phyloP scores from a whole-genome alignment of 352 stramenopile genomes.

The Phytophthora tentaculata region DNA sequence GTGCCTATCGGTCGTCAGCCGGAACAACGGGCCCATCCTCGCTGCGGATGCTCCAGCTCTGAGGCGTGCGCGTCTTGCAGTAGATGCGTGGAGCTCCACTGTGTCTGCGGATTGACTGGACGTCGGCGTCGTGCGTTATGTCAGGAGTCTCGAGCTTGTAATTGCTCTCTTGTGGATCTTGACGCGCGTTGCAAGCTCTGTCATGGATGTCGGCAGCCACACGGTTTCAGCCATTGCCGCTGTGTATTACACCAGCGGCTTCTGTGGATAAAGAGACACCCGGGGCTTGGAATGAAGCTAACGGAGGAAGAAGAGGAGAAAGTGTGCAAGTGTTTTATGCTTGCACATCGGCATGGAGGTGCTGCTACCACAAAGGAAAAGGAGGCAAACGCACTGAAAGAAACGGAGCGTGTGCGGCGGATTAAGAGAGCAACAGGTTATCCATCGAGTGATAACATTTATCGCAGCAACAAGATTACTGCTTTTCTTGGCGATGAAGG shows the following conservation, averaged over 20 bases:
- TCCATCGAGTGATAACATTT: constrained; percentile 52
- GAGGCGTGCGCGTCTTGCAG: constrained; percentile 61
- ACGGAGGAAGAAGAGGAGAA: constrained; percentile 22
- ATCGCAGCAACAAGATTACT: constrained; percentile 43
- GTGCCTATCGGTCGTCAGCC: constrained; percentile 29
- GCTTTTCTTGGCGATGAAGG: constrained; percentile 31
- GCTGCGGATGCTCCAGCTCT: constrained; percentile 53
- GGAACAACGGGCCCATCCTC: constrained; percentile 26
- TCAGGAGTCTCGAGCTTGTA: constrained; percentile 70
- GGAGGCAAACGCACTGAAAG: constrained; percentile 26
- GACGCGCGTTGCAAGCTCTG: constrained; percentile 55
- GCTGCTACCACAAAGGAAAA: constrained; percentile 28
- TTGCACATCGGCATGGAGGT: constrained; percentile 31
- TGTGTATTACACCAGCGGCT: constrained; percentile 59
- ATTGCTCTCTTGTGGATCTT: constrained; percentile 44
- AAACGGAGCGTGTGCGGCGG: constrained; percentile 38
- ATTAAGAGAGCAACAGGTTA: constrained; percentile 46
- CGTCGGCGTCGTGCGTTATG: constrained; percentile 41
- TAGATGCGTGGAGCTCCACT: constrained; percentile 70
- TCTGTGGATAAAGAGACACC: constrained; percentile 31
- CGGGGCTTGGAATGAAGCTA: constrained; percentile 20
- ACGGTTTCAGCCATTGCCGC: constrained; percentile 58
- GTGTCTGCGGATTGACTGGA: constrained; percentile 45
- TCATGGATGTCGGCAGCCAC: constrained; percentile 54
- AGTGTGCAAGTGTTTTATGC: constrained; percentile 51